Percentiles rank a stretch among this genome's conserved stretches.
Evolutionary conservation across 169 alveolate genomes (phyloP).

Genomic region (Eimeria necatrix): DNA sequence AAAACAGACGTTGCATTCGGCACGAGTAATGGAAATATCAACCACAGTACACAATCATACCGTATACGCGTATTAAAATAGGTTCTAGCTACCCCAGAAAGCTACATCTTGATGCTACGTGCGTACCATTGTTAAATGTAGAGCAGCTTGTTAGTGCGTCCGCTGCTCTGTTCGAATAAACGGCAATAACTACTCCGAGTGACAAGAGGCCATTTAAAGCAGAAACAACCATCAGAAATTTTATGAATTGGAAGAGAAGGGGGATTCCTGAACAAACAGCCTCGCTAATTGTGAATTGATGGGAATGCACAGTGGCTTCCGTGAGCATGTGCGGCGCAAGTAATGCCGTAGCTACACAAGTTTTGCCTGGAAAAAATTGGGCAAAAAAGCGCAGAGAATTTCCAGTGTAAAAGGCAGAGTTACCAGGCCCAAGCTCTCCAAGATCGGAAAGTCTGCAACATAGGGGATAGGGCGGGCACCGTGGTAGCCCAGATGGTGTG

Average conservation of each 20-base stretch:
- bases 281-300: no score
- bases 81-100: no score
- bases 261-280: slow-evolving; percentile 66
- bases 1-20: no score
- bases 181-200: slow-evolving; percentile 53
- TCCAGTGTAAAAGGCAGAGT: not conserved
- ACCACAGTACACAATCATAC: no score
- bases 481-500: slow-evolving; percentile 77
- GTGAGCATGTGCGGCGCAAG: no score
- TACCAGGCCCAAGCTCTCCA: slow-evolving; percentile 81
- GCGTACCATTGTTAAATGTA: slow-evolving; percentile 59
- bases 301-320: no score
- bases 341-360: no score
- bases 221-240: slow-evolving; percentile 64
- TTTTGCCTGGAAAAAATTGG: no score
- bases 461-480: slow-evolving; percentile 74
- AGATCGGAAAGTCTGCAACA: slow-evolving; percentile 77
- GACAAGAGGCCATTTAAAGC: slow-evolving; percentile 71
- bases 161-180: slow-evolving; percentile 68
- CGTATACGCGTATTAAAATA: no score
- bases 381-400: not conserved
- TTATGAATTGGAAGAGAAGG: slow-evolving; percentile 76
- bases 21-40: no score
- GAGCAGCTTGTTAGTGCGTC: slow-evolving; percentile 65
- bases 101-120: not conserved